Base-by-base conservation (phyloP, 2,329 filamentous ascomycete species). In the Alternaria incomplexa region DNA sequence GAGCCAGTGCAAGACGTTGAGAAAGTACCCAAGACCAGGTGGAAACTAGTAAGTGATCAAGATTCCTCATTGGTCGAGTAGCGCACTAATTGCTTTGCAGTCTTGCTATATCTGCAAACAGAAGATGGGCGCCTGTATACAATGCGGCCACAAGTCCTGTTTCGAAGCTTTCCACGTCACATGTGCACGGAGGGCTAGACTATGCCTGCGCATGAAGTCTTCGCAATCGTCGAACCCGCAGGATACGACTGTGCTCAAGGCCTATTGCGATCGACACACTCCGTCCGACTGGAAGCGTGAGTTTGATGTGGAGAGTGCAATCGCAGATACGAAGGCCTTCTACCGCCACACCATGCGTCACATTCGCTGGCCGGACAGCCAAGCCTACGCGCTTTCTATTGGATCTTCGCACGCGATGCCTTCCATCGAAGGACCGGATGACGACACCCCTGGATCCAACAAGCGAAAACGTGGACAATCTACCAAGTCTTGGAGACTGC, bases 141-240 rank as follows among this genome's bases (percentile, higher is more conserved):
- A 99, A 80, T 99, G 96, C 80, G 93, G 94, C 64, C 97, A 98
- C 83, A 98, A 97, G 81, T 93, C 91, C 65, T 99, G 96, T 80
- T 99, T 97, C 76, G 91, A 95, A 75, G 96, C 96, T 9, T 99
- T 99, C 79, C 96, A 99, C 80, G 93, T 97, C 58, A 98, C 96
- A 6, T 99, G 96, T 78, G 96, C 96, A 23, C 89, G 96, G 58
- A 89, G 92, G 72, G 93, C 94, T 51, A 90, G 90, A 66, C 85
- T 99, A 0, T 98, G 93, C 76, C 84, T 99, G 68, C 95, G 95
- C 81, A 99, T 99, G 96, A 99, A 98, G 82, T 93, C 94, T 54
- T 92, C 89, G 57, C 92, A 95, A 66, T 89, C 89, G 12, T 86
- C 92, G 30, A 91, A 91, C 17, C 89, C 93, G 17, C 88, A 95